Base-by-base conservation (phyloP, 805 yeast species). In the Cyberlindnera bimundalis region DNA sequence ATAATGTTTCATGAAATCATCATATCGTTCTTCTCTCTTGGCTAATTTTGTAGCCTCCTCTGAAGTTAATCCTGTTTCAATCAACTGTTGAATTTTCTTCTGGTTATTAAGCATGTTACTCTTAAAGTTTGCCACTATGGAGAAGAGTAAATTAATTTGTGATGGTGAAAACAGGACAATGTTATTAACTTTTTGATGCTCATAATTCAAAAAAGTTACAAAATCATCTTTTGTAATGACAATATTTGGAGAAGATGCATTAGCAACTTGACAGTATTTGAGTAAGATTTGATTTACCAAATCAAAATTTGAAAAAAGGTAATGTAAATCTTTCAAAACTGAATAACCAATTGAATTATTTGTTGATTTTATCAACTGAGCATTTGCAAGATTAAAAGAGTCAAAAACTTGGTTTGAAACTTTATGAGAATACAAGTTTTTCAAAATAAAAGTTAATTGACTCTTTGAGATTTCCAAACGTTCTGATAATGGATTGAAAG, bases 101-200 rank as follows among this genome's bases (percentile, higher is more conserved):
- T 45, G 45, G 33, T 45, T 43, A 38, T 53, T 32, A 28, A 50
- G 34, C 41, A 45, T 35, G 33, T 52, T 52, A 28, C 51, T 38
- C 48, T 65, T 66, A 20, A 62, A 64, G 44, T 65, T 48, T 2
- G 48, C 35, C 28, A 48, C 52, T 26, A 48, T 43, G 23, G 50
- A 48, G 46, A 68, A 68, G 36, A 68, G 46, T 15, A 68, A 42
- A 37, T 64, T 59, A 8, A 68, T 65, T 43, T 68, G 72, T 2
- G 69, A 60, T 2, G 70, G 71, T 0, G 72, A 65, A 33, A 68
- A 68, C 18, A 60, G 60, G n/a, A 53, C 51, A 28, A 67, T 59
- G 45, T 68, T 68, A 43, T 67, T 68, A 8, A 67, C 64, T 44
- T 66, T 68, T 35, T 66, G 63, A 8, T 55, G 66, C 40, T 66